Percentiles rank a stretch among this genome's conserved stretches.
Evolutionary conservation across 768 basidiomycete species (phyloP).

Genomic region (Calocybe cyanea): DNA sequence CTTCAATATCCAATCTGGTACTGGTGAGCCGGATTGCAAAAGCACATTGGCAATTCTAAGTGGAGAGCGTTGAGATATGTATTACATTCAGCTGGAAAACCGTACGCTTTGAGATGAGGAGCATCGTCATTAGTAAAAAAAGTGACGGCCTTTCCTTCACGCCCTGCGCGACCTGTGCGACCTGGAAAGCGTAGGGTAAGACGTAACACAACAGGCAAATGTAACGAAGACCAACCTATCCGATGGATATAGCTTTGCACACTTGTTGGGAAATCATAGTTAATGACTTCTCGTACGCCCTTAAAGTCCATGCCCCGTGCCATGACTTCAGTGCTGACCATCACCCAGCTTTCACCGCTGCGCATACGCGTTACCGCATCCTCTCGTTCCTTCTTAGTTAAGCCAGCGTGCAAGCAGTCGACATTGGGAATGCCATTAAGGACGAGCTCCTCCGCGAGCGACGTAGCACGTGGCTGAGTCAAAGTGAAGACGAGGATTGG

Average conservation of each 20-base stretch:
- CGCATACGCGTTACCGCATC: slow-evolving; percentile 83
- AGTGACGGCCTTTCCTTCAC: slow-evolving; percentile 89
- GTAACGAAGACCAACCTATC: slow-evolving; percentile 55
- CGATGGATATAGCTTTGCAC: slow-evolving; percentile 96
- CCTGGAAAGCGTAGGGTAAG: slow-evolving; percentile 36
- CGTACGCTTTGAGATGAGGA: slow-evolving; percentile 85
- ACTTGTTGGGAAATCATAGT: slow-evolving; percentile 95
- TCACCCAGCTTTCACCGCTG: slow-evolving; percentile 87
- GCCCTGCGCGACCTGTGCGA: slow-evolving; percentile 92
- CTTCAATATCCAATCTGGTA: slow-evolving; percentile 94
- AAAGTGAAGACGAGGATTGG: slow-evolving; percentile 91
- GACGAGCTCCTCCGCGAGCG: slow-evolving; percentile 76
- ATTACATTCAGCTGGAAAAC: slow-evolving; percentile 6
- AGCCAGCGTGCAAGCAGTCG: slow-evolving; percentile 87
- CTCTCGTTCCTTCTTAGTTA: slow-evolving; percentile 85
- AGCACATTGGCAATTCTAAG: slow-evolving; percentile 93
- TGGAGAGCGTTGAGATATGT: slow-evolving; percentile 4
- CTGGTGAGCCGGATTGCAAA: slow-evolving; percentile 82
- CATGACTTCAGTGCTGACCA: slow-evolving; percentile 97
- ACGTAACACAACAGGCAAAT: neutral
- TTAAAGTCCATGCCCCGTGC: slow-evolving; percentile 98
- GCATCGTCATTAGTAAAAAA: slow-evolving; percentile 95
- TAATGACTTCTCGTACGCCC: slow-evolving; percentile 90
- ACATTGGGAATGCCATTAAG: slow-evolving; percentile 77
- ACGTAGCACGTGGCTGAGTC: slow-evolving; percentile 79